Conservation (phyloP, 768 basidiomycete species). For the Tylopilus subfusipes region DNA sequence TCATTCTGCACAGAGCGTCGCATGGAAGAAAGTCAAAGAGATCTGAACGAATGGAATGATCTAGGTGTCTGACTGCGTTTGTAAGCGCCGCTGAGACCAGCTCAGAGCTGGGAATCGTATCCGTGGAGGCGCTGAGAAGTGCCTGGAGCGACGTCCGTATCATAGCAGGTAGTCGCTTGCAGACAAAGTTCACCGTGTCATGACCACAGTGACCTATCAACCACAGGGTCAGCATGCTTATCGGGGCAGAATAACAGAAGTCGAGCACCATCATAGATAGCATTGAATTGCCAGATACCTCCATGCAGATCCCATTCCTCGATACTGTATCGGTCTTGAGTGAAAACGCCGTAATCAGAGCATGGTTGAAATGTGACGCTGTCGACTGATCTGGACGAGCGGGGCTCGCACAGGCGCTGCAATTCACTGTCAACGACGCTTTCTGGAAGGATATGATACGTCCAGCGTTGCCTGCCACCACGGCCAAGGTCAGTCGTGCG, state of each 20-base stretch:
- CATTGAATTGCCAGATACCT: slow-evolving; percentile 43
- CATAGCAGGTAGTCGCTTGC: slow-evolving; percentile 38
- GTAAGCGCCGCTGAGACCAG: slow-evolving; percentile 39
- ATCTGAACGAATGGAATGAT: slow-evolving; percentile 41
- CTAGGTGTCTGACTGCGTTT: slow-evolving; percentile 38
- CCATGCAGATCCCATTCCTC: slow-evolving; percentile 41
- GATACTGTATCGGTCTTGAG: slow-evolving; percentile 41
- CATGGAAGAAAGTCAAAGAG: slow-evolving; percentile 44
- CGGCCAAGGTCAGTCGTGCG: slow-evolving; percentile 51
- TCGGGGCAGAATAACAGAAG: slow-evolving; percentile 15
- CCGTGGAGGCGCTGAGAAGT: slow-evolving; percentile 27
- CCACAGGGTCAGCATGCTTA: slow-evolving; percentile 19
- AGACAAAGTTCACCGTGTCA: slow-evolving; percentile 45
- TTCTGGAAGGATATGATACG: slow-evolving; percentile 47
- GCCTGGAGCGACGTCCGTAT: slow-evolving; percentile 38
- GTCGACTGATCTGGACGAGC: slow-evolving; percentile 33
- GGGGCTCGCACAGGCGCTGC: slow-evolving; percentile 35
- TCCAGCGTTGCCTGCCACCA: slow-evolving; percentile 50
- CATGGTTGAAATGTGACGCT: slow-evolving; percentile 45
- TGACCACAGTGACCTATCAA: slow-evolving; percentile 46
- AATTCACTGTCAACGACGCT: slow-evolving; percentile 39
- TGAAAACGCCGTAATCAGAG: slow-evolving; percentile 31
- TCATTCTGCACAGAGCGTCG: slow-evolving; percentile 34
- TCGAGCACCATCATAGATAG: slow-evolving; percentile 42
- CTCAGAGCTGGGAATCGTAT: slow-evolving; percentile 25